Conservation (phyloP, 164 flowering plant genomes). For the Aristolochia californica region DNA sequence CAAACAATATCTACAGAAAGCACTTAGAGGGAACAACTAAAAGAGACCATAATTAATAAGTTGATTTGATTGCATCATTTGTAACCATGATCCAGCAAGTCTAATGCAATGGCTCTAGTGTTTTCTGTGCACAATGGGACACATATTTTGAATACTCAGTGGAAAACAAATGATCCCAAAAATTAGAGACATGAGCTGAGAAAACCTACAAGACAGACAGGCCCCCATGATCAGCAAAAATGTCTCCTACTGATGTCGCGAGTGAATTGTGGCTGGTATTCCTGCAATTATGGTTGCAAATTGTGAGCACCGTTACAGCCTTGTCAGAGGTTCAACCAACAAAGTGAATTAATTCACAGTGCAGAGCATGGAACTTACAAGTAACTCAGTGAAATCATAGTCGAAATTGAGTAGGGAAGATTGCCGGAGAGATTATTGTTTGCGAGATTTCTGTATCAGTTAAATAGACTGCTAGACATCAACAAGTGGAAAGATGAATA, state of each 20-base stretch:
- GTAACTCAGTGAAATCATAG: slow-evolving; percentile 52
- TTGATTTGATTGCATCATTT: no score
- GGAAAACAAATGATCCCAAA: no score
- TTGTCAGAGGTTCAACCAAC: neutral
- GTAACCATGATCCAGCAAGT: no score
- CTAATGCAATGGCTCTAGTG: no score
- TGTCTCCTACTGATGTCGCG: slow-evolving; percentile 49
- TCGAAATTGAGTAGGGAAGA: slow-evolving; percentile 74
- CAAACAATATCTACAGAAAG: no score
- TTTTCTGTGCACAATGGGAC: no score
- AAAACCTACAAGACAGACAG: slow-evolving; percentile 54
- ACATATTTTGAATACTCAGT: no score
- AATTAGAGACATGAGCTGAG: neutral
- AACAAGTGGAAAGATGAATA: neutral
- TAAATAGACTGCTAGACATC: neutral
- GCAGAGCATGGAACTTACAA: slow-evolving; percentile 44
- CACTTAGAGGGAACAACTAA: no score
- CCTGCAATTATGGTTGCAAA: slow-evolving; percentile 37
- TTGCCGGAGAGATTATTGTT: slow-evolving; percentile 67
- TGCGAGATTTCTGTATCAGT: slow-evolving; percentile 68
- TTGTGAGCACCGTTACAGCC: neutral
- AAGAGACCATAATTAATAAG: no score
- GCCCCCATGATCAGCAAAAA: slow-evolving; percentile 40
- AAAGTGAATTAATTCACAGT: neutral
- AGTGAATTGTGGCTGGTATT: slow-evolving; percentile 63